Evolutionary conservation across 1,139 yeast species (phyloP), one percentile per base, ranked within the genome.

Genomic region (Ogataea hybrid): DNA sequence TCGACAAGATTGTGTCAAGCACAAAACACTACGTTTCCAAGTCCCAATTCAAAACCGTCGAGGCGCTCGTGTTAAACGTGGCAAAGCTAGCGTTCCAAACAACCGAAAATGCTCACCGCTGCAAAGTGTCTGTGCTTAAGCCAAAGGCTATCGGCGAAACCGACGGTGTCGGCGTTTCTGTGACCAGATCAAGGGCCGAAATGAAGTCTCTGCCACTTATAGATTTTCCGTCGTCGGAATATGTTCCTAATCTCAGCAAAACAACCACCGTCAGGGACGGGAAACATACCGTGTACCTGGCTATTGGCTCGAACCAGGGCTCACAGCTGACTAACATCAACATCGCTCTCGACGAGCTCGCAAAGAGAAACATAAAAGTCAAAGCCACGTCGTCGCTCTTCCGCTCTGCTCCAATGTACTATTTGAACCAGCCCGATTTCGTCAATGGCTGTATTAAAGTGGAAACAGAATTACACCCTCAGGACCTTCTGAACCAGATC

Each of bases 391-490:
- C 97, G 0, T 78, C 95, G 1, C 65, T 92, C 46, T 92, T 87
- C 62, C 80, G 84, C 47, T 86, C 96, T 17, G 87, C 83, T 51
- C 97, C 99, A 34, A 92, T 92, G 97, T 94, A 89, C 61, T 79
- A 73, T 50, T 66, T 74, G 35, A 87, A 89, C 47, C 99, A 92
- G 65, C 74, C 80, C 2, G 82, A 81, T 56, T 94, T 92, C 60
- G 69, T 82, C 54, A 94, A 92, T 60, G 97, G 97, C 1, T 95
- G 82, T 2, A 58, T 87, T 16, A 78, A 82, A 53, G 70, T 86
- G n/a, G 64, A 69, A 32, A 74, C 84, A 0, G 61, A 61, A 6
- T 63, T 81, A 35, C 51, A 73, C 0, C 97, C 99, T 1, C 69
- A 73, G 32, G 80, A 78, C 1, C 66, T 94, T 17, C 67, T 92